These are phyloP conservation scores for Pontederia crassipes DNA, from an alignment of 176 grass and related monocot species.

Conservation along the genomic window DNA sequence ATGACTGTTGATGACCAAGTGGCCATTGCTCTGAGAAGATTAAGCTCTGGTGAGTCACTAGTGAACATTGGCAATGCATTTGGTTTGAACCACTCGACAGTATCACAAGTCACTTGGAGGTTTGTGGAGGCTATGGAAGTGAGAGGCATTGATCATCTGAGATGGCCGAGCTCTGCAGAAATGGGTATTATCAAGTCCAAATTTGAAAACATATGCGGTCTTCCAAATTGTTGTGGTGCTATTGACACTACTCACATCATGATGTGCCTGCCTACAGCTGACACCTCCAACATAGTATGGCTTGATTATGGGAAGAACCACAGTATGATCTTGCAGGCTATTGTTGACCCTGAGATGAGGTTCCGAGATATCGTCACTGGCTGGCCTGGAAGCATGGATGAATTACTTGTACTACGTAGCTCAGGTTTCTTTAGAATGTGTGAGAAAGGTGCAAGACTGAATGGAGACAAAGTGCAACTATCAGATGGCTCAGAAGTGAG, in stretches of 20 bases:
- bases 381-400: slow-evolving; percentile 80
- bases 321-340: slow-evolving; percentile 80
- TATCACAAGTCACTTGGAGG: slow-evolving; percentile 87
- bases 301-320: slow-evolving; percentile 69
- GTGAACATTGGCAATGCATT: slow-evolving; percentile 57
- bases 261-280: slow-evolving; percentile 56
- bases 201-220: slow-evolving; percentile 52
- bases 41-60: slow-evolving; percentile 70
- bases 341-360: slow-evolving; percentile 73
- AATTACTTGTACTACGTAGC: slow-evolving; percentile 51
- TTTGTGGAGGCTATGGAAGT: slow-evolving; percentile 90
- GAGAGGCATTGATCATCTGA: slow-evolving; percentile 41
- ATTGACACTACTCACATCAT: slow-evolving; percentile 76
- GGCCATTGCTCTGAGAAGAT: slow-evolving; percentile 64
- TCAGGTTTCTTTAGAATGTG: slow-evolving; percentile 65
- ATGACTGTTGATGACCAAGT: slow-evolving; percentile 72
- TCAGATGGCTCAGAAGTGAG: slow-evolving; percentile 33
- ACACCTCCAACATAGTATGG: slow-evolving; percentile 74
- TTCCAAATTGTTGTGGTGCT: slow-evolving; percentile 81
- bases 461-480: slow-evolving; percentile 36
- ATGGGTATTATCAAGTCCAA: slow-evolving; percentile 48
- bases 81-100: slow-evolving; percentile 78
- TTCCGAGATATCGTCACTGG: slow-evolving; percentile 86
- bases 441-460: slow-evolving; percentile 52
- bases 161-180: slow-evolving; percentile 63